phyloP scores from a whole-genome alignment of 2,329 filamentous ascomycete genomes.

The Fusarium brachygibbosum region DNA sequence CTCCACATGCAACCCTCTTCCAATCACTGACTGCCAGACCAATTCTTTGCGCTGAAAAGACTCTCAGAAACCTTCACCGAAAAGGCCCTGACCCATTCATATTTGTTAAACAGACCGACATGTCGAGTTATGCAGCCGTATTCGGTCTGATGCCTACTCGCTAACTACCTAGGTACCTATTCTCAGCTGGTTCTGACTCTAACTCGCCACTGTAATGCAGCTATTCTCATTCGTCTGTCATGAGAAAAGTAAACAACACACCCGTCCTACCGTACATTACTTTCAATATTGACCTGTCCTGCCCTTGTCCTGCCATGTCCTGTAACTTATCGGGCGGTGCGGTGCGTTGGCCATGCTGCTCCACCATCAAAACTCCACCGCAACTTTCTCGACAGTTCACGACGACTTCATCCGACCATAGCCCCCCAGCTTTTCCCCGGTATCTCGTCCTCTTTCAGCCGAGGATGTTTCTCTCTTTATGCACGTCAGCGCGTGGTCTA shows the following conservation, averaged over 20 bases:
- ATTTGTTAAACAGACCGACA: conserved; percentile 43
- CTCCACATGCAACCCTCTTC: conserved; percentile 38
- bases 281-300: conserved; percentile 4
- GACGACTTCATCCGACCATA: conserved; percentile 31
- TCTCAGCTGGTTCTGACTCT: conserved; percentile 30
- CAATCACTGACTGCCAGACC: conserved; percentile 47
- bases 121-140: conserved; percentile 39
- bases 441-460: conserved; percentile 37
- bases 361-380: conserved; percentile 41
- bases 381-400: conserved; percentile 46
- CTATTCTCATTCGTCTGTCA: conserved; percentile 20
- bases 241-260: conserved; percentile 14
- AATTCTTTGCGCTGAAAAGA: conserved; percentile 18
- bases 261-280: conserved; percentile 24
- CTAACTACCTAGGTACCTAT: conserved; percentile 2
- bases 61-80: conserved; percentile 25
- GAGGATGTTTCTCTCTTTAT: conserved; percentile 39
- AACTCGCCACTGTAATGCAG: conserved; percentile 32
- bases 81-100: conserved; percentile 25
- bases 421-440: conserved; percentile 35
- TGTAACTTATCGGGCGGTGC: conserved; percentile 1
- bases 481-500: conserved; percentile 46
- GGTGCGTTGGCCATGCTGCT: conserved; percentile 46
- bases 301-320: conserved; percentile 32
- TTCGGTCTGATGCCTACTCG: conserved; percentile 9